Base-by-base conservation (phyloP, 2,329 filamentous ascomycete genomes). In the Curvularia eragrostidis region DNA sequence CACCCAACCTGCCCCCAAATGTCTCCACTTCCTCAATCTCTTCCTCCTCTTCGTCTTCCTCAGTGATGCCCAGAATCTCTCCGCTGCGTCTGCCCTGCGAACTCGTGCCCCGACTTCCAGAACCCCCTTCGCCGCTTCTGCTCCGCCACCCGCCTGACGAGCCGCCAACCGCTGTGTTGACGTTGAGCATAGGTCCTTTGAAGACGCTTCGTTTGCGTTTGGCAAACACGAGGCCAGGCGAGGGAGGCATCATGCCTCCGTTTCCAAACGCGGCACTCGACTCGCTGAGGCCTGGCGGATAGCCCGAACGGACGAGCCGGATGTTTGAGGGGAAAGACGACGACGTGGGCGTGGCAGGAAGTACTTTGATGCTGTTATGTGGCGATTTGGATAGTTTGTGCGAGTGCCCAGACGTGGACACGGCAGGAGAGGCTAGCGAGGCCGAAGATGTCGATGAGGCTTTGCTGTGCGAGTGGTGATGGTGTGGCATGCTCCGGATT, bases 381-480 rank as follows among this genome's bases (percentile, higher is more conserved):
- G 95, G 94, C 3, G 89, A 93, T 23, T 91, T 85, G 34, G 84
- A 48, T 18, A 89, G 93, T 23, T 90, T 84, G 38, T 84, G 50
- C 86, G 80, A 1, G 86, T 87, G 15, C 86, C 89, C 70, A 88
- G 77, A 59, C 66, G 75, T 49, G 58, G 78, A 70, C 15, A 75
- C 75, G 13, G 75, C 75, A 36, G 81, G 81, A 1, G 80, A 82
- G 10, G 76, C 76, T 42, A 83, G 89, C 34, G 89, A 89, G 18
- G 88, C 85, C 3, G 85, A 97, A 42, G 93, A 97, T 1, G 93
- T 95, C 0, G 93, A 97, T 0, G 91, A 96, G 0, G 95, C 93
- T 77, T 98, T 98, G 21, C 93, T 97, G 75, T 97, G 94, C 1
- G 89, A 89, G 73, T 92, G 89, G 65, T 93, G 91, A 69, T 94